Conservation (phyloP, 202 grass and related monocot species). For the Elaeis oleifera region DNA sequence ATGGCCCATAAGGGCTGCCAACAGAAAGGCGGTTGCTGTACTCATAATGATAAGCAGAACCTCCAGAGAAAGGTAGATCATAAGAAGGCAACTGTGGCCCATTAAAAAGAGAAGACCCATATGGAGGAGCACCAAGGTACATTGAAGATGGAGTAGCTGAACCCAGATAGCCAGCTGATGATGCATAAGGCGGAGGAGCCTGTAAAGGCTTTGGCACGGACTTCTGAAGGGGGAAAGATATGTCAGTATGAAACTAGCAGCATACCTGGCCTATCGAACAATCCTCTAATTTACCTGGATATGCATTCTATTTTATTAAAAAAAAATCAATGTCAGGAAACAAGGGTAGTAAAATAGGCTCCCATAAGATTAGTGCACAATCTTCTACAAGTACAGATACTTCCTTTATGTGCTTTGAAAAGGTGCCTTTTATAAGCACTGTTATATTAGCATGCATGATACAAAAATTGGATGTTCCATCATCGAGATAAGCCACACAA, state of each 20-base stretch:
- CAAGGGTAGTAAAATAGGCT: too few species aligned
- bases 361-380: too few species aligned
- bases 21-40: slow-evolving; percentile 50
- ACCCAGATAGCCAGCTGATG: slow-evolving; percentile 41
- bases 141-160: slow-evolving; percentile 50
- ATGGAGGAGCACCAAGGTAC: slow-evolving; percentile 54
- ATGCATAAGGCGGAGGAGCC: slow-evolving; percentile 37
- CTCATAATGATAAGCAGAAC: slow-evolving; percentile 59
- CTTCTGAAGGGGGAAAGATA: slow-evolving; percentile 28
- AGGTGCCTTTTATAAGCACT: too few species aligned
- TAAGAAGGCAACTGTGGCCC: slow-evolving; percentile 44
- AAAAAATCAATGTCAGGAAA: too few species aligned
- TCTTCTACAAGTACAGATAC: too few species aligned
- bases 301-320: too few species aligned
- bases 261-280: too few species aligned
- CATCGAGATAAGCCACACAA: too few species aligned
- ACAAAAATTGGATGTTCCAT: too few species aligned
- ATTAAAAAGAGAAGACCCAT: slow-evolving; percentile 41
- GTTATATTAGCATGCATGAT: too few species aligned
- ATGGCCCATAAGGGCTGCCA: slow-evolving; percentile 54
- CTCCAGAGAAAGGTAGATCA: slow-evolving; percentile 50
- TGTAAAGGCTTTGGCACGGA: slow-evolving; percentile 41
- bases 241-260: neutral
- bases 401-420: too few species aligned
- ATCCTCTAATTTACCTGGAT: too few species aligned